Percentiles rank a stretch among this genome's conserved stretches.
Evolutionary conservation across 306 rosid genomes (phyloP).

Genomic region (Quercus glauca): DNA sequence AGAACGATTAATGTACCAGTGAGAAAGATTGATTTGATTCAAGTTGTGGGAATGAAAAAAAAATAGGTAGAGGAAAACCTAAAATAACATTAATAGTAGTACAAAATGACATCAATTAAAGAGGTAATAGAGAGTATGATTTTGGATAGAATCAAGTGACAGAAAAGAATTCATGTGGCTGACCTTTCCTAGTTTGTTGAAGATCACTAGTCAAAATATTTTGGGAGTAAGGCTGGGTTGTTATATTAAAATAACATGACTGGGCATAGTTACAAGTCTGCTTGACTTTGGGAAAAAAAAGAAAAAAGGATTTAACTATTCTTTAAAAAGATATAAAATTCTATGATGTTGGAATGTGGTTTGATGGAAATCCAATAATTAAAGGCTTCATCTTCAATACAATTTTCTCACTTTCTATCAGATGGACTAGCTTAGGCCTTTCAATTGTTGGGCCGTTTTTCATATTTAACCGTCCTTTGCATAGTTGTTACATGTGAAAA

Average conservation of each 20-base stretch:
- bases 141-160: too few species aligned
- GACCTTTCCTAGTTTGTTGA: too few species aligned
- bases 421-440: background rate
- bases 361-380: background rate
- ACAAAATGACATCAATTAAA: too few species aligned
- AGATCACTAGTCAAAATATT: too few species aligned
- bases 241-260: background rate
- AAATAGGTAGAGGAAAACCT: too few species aligned
- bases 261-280: background rate
- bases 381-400: background rate
- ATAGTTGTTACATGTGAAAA: background rate
- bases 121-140: too few species aligned
- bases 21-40: too few species aligned
- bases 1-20: too few species aligned
- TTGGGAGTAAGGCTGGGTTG: too few species aligned
- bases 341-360: conserved; percentile 1
- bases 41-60: too few species aligned
- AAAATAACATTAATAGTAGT: too few species aligned
- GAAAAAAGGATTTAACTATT: background rate
- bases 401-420: background rate
- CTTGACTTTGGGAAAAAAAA: background rate
- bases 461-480: background rate
- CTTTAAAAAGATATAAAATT: background rate
- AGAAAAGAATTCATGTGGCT: too few species aligned
- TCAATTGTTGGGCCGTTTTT: background rate